These are phyloP conservation scores for Cyclanthera cordifolia DNA, from an alignment of 306 rosid species.

Conservation along the genomic window DNA sequence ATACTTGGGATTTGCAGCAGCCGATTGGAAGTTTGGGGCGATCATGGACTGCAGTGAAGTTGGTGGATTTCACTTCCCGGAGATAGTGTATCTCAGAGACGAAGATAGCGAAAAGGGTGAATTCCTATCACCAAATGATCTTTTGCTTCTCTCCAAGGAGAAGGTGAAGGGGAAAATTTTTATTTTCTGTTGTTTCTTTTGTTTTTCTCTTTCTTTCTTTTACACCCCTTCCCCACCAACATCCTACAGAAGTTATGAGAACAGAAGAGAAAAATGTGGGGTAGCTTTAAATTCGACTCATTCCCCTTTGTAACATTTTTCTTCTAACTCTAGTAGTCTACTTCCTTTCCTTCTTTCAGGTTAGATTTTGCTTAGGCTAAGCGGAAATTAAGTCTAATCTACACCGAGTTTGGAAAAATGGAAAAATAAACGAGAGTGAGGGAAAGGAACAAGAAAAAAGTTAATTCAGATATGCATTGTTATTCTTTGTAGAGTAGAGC, in stretches of 20 bases:
- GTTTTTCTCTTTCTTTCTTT: background rate
- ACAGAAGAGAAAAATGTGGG: background rate
- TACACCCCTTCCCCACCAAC: too few species aligned
- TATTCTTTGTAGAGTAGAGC: background rate
- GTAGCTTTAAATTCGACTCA: background rate
- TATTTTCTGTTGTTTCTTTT: background rate
- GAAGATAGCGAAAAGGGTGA: slow-evolving; percentile 28
- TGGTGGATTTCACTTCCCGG: slow-evolving; percentile 62
- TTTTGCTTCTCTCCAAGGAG: slow-evolving; percentile 62
- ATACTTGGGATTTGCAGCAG: slow-evolving; percentile 29
- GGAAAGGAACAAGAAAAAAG: background rate
- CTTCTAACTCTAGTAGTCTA: background rate
- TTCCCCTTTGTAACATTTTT: background rate
- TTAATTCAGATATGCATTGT: background rate
- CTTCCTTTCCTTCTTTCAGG: background rate
- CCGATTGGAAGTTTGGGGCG: slow-evolving; percentile 53
- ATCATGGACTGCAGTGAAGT: slow-evolving; percentile 48
- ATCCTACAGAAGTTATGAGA: background rate
- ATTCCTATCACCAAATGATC: slow-evolving; percentile 55
- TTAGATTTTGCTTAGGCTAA: background rate
- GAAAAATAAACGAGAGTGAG: background rate
- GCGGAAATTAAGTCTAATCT: background rate
- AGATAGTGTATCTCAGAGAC: slow-evolving; percentile 23
- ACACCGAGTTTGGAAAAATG: background rate
- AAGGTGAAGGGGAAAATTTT: slow-evolving; percentile 29